Conservation (phyloP, 306 rosid genomes). For the Inga laurina region DNA sequence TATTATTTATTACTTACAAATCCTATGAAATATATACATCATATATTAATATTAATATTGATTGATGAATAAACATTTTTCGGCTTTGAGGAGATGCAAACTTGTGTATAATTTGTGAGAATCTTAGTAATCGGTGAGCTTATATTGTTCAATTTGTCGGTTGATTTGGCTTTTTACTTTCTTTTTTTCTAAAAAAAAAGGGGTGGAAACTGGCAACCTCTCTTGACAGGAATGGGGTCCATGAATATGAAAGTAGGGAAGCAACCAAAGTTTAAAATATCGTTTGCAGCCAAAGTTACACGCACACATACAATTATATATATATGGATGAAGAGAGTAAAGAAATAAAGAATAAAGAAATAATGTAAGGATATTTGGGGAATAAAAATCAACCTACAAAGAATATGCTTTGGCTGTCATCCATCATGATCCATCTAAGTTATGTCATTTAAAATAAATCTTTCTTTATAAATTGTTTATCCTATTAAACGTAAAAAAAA, state of each 20-base stretch:
- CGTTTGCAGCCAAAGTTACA: not conserved
- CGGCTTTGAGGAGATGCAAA: no score
- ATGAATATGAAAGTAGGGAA: slow-evolving; percentile 25
- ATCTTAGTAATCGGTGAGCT: no score
- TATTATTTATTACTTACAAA: no score
- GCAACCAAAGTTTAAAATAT: not conserved
- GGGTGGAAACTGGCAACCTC: slow-evolving; percentile 18
- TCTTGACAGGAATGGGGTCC: slow-evolving; percentile 23
- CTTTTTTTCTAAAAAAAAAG: not conserved
- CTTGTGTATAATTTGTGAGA: no score
- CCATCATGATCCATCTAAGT: not conserved
- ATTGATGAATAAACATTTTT: no score
- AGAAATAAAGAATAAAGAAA: not conserved
- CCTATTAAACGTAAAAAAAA: no score
- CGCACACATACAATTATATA: not conserved
- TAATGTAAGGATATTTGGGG: not conserved
- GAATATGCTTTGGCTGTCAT: not conserved
- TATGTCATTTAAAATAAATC: not conserved
- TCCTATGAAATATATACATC: no score
- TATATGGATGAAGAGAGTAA: not conserved
- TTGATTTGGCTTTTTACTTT: no score
- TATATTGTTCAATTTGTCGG: no score
- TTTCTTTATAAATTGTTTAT: no score
- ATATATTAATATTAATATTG: no score
- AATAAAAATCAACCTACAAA: not conserved